Conservation (phyloP, 306 rosid genomes). For the Ormosia semicastrata region DNA sequence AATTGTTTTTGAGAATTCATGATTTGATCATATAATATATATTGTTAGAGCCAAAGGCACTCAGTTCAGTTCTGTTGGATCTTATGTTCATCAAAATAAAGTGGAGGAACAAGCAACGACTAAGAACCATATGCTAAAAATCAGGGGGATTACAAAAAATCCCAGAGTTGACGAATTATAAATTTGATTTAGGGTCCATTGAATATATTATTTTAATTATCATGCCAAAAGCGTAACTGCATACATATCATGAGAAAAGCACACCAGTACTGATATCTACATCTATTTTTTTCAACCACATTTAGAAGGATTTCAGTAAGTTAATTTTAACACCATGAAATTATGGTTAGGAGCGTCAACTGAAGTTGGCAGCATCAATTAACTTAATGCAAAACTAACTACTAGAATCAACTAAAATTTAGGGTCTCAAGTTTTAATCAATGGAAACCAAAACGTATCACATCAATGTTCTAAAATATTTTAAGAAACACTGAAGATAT, state of each 20-base stretch:
- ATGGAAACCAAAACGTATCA: neutral
- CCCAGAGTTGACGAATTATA: neutral
- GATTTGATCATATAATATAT: neutral
- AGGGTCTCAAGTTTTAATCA: neutral
- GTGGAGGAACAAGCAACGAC: neutral
- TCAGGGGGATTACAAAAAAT: neutral
- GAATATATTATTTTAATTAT: neutral
- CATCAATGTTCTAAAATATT: neutral
- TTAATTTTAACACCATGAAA: neutral
- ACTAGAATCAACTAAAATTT: conserved; percentile 12
- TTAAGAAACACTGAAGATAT: neutral
- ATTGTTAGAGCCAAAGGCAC: neutral
- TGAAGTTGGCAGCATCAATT: neutral
- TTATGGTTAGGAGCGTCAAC: neutral
- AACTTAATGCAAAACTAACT: neutral
- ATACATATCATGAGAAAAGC: neutral
- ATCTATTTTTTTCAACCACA: neutral
- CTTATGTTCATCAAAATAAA: neutral
- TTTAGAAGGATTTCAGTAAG: neutral
- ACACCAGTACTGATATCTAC: neutral
- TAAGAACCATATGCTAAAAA: neutral
- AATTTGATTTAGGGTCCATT: conserved; percentile 4
- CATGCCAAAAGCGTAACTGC: neutral
- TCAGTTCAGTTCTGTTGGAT: neutral
- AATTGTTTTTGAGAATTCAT: neutral